Percentiles rank a stretch among this genome's conserved stretches.
Evolutionary conservation across 2,329 filamentous ascomycete species (phyloP).

Genomic region (Stagonosporopsis chrysanthemi): DNA sequence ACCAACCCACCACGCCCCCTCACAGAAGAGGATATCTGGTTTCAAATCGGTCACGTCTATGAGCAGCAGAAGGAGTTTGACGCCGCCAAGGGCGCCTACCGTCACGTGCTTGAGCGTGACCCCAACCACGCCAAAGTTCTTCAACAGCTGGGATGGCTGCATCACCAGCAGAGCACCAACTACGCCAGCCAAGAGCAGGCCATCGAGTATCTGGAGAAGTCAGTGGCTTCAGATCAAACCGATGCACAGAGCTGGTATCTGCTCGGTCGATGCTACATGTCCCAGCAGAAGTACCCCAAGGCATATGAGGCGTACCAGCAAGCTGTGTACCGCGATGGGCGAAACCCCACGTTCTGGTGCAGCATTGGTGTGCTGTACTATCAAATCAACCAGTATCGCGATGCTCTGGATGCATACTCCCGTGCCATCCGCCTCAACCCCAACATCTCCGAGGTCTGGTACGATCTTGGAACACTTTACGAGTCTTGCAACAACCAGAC

Average conservation of each 20-base stretch:
- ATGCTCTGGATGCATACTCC: conserved; percentile 96
- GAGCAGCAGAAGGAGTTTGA: conserved; percentile 99
- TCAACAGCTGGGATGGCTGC: conserved; percentile 96
- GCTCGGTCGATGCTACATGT: conserved; percentile 98
- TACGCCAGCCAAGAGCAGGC: conserved; percentile 94
- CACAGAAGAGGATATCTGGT: conserved; percentile 99
- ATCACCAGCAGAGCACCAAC: conserved; percentile 92
- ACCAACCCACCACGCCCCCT: conserved; percentile 88
- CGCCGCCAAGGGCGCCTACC: conserved; percentile 88
- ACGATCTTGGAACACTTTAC: conserved; percentile 95
- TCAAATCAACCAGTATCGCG: conserved; percentile 99
- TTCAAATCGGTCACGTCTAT: conserved; percentile 98
- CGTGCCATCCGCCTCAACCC: conserved; percentile 95
- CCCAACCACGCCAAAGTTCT: conserved; percentile 97
- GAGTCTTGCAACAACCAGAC: conserved; percentile 99
- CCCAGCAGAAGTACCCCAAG: conserved; percentile 97
- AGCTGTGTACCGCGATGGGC: conserved; percentile 95
- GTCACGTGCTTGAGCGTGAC: conserved; percentile 90
- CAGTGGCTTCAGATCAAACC: conserved; percentile 88
- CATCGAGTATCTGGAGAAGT: conserved; percentile 97
- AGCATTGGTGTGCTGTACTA: conserved; percentile 99
- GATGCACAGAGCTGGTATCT: conserved; percentile 99
- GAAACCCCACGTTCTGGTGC: conserved; percentile 99
- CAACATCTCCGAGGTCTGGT: conserved; percentile 99
- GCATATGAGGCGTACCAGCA: conserved; percentile 99